Evolutionary conservation across 2,329 filamentous ascomycete genomes (phyloP).

Genomic region (Nothopassalora personata): DNA sequence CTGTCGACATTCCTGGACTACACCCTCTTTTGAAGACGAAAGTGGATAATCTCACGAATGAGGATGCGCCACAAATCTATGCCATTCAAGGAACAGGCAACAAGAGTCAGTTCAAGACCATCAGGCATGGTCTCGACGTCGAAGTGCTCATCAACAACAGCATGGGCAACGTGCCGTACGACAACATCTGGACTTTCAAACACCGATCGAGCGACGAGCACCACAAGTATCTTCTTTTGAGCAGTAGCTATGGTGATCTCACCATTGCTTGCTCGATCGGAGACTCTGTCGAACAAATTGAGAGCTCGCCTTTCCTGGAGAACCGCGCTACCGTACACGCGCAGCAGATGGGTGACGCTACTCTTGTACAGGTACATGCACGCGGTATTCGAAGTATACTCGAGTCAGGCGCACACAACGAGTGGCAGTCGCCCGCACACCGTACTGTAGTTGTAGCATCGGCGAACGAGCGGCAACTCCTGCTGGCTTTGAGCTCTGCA

Average conservation of each 20-base stretch:
- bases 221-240: constrained; percentile 93
- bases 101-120: constrained; percentile 80
- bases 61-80: constrained; percentile 96
- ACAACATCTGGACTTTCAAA: constrained; percentile 85
- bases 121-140: constrained; percentile 89
- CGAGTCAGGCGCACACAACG: constrained; percentile 69
- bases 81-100: constrained; percentile 84
- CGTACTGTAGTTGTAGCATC: constrained; percentile 91
- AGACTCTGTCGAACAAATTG: constrained; percentile 93
- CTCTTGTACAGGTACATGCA: constrained; percentile 90
- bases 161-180: constrained; percentile 29
- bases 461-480: constrained; percentile 88
- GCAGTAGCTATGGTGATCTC: constrained; percentile 34
- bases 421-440: constrained; percentile 91
- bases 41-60: constrained; percentile 81
- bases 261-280: constrained; percentile 93
- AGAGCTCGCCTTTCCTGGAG: constrained; percentile 85
- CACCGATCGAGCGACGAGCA: constrained; percentile 73
- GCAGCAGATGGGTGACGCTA: constrained; percentile 89
- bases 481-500: constrained; percentile 87
- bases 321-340: constrained; percentile 86
- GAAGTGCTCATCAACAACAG: constrained; percentile 53
- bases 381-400: constrained; percentile 90
- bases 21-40: constrained; percentile 90
- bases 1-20: constrained; percentile 57